Evolutionary conservation across 2,329 filamentous ascomycete species (phyloP).

Genomic region (Orbilia blumenaviensis): DNA sequence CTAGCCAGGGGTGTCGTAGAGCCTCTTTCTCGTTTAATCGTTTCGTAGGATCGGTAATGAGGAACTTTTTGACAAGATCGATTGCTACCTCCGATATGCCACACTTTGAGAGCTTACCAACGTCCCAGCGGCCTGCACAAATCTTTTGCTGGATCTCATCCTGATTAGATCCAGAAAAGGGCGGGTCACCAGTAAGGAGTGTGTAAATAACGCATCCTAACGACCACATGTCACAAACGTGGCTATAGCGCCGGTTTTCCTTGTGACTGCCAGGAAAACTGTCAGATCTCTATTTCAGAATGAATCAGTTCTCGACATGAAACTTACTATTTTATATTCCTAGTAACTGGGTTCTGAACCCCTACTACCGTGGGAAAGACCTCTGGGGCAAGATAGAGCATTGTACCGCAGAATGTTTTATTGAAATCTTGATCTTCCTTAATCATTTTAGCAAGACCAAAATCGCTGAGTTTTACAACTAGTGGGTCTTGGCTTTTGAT

Average conservation of each 20-base stretch:
- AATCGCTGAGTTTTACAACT: conserved; percentile 90
- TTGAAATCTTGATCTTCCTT: conserved; percentile 90
- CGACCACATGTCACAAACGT: conserved; percentile 96
- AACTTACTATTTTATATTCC: conserved; percentile 51
- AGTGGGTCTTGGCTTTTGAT: conserved; percentile 78
- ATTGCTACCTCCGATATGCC: conserved; percentile 53
- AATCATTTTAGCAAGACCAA: conserved; percentile 93
- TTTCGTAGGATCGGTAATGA: conserved; percentile 56
- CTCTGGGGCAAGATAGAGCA: conserved; percentile 95
- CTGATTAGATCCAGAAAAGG: conserved; percentile 64
- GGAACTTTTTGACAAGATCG: conserved; percentile 56
- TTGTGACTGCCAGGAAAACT: conserved; percentile 29
- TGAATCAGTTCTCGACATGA: conserved; percentile 58
- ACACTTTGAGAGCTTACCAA: conserved; percentile 37
- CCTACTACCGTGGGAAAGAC: conserved; percentile 75
- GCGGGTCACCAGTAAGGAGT: conserved; percentile 78
- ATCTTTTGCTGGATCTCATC: conserved; percentile 57
- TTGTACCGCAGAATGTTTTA: conserved; percentile 93
- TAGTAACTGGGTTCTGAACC: conserved; percentile 54
- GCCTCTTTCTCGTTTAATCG: conserved; percentile 57
- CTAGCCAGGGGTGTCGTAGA: conserved; percentile 56
- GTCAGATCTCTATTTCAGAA: conserved; percentile 60
- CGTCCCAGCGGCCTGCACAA: conserved; percentile 52
- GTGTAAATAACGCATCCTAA: conserved; percentile 92
- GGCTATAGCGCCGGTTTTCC: conserved; percentile 73